Base-by-base conservation (phyloP, 2,329 filamentous ascomycete genomes). In the Boeremia exigua region DNA sequence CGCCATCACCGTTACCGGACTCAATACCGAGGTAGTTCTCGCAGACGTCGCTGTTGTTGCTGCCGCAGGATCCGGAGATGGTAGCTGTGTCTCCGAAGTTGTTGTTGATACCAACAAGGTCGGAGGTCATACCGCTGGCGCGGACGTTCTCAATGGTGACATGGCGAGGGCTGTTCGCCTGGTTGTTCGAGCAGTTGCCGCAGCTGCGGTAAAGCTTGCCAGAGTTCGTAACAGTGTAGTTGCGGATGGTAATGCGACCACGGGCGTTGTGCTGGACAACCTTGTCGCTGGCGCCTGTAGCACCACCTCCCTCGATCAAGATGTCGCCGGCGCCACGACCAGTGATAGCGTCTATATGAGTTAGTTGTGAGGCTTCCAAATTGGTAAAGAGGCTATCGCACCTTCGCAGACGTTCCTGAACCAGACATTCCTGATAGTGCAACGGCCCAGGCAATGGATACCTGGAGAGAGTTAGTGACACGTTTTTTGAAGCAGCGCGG, bases 371-470 rank as follows among this genome's bases (percentile, higher is more conserved):
- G n/a, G 2, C 8, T 36, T n/a, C 7, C 3, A 7, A 14, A 7
- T 60, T 6, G 9, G 9, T 55, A 30, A 54, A 48, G 9, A 30
- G 2, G 28, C 6, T 30, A 5, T 14, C 33, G 15, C 11, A 48
- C 44, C 47, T 28, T 49, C 73, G 54, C 74, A 76, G 34, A 45
- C 47, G 28, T 56, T 38, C 14, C 44, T 14, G 42, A 46, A 54
- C 42, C 40, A 54, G 8, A 48, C 44, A 25, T 48, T 55, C 39
- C 69, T 73, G 28, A 79, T 62, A n/a, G 74, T 78, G 65, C 79
- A 81, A 17, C 73, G 68, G 27, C 78, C 79, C 54, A 74, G 66
- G 69, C 80, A 82, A 69, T 82, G 79, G 33, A 82, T 45, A n/a
- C 42, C 42, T 45, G 19, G 7, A 15, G 8, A 34, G 2, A 8